Percentiles rank a stretch among this genome's conserved stretches.
These are phyloP conservation scores for Amyloporia xantha DNA, from an alignment of 768 basidiomycete species.

Conservation along the genomic window DNA sequence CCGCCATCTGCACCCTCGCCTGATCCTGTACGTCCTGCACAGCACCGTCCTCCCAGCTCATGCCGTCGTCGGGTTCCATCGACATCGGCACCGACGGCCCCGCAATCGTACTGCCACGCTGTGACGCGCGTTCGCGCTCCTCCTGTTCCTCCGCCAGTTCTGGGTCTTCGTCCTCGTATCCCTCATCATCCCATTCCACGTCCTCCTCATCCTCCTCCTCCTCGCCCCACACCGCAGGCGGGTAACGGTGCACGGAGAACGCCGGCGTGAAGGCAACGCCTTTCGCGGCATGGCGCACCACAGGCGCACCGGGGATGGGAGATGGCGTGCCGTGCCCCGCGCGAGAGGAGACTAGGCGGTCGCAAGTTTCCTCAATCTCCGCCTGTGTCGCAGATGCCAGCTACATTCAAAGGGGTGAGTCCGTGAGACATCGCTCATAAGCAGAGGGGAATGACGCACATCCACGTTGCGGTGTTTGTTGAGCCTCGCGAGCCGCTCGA, in stretches of 20 bases:
- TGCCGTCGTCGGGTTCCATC: conserved; percentile 76
- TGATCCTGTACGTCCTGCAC: conserved; percentile 38
- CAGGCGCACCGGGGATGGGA: conserved; percentile 39
- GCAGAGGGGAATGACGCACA: conserved; percentile 40
- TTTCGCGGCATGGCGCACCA: conserved; percentile 22
- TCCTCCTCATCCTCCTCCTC: conserved; percentile 58
- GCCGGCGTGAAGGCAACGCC: conserved; percentile 67
- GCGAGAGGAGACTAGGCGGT: conserved; percentile 44
- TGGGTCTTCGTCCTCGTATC: conserved; percentile 63
- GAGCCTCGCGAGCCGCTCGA: conserved; percentile 88
- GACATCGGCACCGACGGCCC: conserved; percentile 15
- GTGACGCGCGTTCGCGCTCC: conserved; percentile 29
- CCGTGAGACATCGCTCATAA: background rate
- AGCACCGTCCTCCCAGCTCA: conserved; percentile 79
- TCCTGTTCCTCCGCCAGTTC: conserved; percentile 54
- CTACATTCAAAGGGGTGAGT: conserved; percentile 29
- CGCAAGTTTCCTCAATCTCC: conserved; percentile 48
- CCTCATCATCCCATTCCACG: conserved; percentile 60
- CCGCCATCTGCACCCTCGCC: conserved; percentile 3
- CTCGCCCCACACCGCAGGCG: conserved; percentile 78
- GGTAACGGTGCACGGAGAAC: conserved; percentile 65
- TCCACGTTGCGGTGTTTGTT: conserved; percentile 98
- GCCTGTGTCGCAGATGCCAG: conserved; percentile 69
- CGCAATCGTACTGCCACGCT: conserved; percentile 23
- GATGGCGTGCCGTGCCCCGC: conserved; percentile 41